phyloP scores from a whole-genome alignment of 169 alveolate genomes.

The Plasmodium knowlesi region DNA sequence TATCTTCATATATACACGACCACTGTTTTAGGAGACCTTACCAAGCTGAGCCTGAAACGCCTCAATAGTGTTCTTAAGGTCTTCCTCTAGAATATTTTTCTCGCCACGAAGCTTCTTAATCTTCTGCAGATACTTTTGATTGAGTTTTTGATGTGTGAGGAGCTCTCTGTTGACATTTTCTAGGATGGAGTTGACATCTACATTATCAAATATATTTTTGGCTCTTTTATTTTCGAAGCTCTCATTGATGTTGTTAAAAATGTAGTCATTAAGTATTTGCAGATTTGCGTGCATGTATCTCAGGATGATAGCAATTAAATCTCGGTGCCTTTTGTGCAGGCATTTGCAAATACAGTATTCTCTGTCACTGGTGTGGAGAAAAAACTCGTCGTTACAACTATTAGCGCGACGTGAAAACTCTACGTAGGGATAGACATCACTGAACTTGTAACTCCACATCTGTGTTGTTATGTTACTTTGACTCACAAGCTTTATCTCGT shows the following conservation, averaged over 20 bases:
- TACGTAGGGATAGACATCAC: constrained; percentile 35
- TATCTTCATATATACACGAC: neutral
- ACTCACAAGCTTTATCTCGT: constrained; percentile 40
- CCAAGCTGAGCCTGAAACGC: constrained; percentile 62
- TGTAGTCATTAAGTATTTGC: constrained; percentile 40
- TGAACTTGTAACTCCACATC: constrained; percentile 53
- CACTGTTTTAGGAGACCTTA: neutral
- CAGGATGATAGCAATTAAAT: constrained; percentile 27
- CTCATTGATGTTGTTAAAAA: constrained; percentile 44
- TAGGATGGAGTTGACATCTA: constrained; percentile 32
- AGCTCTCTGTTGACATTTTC: constrained; percentile 51
- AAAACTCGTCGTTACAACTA: neutral
- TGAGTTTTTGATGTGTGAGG: constrained; percentile 8
- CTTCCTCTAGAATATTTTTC: constrained; percentile 58
- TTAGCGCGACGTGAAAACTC: neutral
- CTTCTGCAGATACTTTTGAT: constrained; percentile 8
- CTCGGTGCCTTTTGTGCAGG: constrained; percentile 49
- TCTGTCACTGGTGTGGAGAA: constrained; percentile 9
- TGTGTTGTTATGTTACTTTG: constrained; percentile 10
- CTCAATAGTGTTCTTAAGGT: constrained; percentile 47
- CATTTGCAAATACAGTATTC: constrained; percentile 50
- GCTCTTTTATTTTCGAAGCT: constrained; percentile 17
- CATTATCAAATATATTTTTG: constrained; percentile 40
- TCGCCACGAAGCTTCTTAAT: constrained; percentile 30
- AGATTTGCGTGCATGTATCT: constrained; percentile 67